These are phyloP conservation scores for Eimeria sp. DNA, from an alignment of 169 alveolate genomes.

Conservation along the genomic window DNA sequence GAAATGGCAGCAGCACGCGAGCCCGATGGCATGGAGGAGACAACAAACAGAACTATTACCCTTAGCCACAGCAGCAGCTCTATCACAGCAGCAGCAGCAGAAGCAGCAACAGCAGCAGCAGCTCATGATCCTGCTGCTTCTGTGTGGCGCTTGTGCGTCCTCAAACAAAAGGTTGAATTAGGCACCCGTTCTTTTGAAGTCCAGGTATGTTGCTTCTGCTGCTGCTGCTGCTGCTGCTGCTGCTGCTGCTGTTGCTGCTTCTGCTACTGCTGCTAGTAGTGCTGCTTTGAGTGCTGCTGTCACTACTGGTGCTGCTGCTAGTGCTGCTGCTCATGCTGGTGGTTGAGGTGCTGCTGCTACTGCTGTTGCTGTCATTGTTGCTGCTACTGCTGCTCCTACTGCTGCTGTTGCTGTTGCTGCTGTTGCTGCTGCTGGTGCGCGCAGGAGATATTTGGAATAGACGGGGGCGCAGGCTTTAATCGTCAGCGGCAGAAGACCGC, in stretches of 20 bases:
- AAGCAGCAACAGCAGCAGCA: constrained; percentile 22
- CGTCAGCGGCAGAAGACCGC: constrained; percentile 6
- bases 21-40: background rate
- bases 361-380: background rate
- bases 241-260: constrained; percentile 2
- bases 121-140: background rate
- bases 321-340: no score
- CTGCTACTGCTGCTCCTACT: background rate
- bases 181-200: constrained; percentile 77
- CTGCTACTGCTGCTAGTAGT: background rate
- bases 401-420: constrained; percentile 16
- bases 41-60: background rate
- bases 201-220: constrained; percentile 71
- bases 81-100: constrained; percentile 33
- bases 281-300: no score
- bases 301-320: no score
- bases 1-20: background rate
- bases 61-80: background rate
- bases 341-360: background rate
- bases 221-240: constrained; percentile 30
- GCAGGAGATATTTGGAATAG: constrained; percentile 80
- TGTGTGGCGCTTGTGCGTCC: constrained; percentile 54
- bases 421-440: constrained; percentile 13
- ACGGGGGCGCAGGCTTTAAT: constrained; percentile 53
- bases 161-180: constrained; percentile 80